phyloP scores from a whole-genome alignment of 768 basidiomycete species.

The Trichaptum fuscoviolaceum region DNA sequence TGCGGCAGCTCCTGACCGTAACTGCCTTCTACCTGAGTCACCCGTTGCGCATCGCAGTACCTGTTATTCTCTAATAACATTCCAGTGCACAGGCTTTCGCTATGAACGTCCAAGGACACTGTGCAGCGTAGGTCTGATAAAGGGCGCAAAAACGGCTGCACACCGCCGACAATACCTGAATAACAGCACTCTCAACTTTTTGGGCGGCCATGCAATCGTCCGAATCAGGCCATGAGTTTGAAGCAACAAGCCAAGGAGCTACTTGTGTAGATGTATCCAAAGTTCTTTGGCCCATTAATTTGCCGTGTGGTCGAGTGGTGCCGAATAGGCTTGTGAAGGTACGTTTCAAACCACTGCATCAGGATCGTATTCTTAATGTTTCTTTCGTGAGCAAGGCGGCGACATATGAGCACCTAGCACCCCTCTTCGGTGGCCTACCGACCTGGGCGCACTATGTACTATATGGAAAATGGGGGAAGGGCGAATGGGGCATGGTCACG shows the following conservation, averaged over 20 bases:
- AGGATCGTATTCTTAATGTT: neutral
- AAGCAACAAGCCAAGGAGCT: neutral
- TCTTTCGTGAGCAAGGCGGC: constrained; percentile 64
- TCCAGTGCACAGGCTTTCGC: neutral
- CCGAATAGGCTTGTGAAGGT: constrained; percentile 47
- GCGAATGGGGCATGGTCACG: constrained; percentile 83
- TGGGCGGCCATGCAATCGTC: too few species aligned
- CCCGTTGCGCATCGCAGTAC: neutral
- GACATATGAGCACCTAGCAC: constrained; percentile 80
- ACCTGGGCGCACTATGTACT: constrained; percentile 56
- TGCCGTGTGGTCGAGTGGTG: constrained; percentile 29
- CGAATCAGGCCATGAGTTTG: too few species aligned
- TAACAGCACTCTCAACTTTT: too few species aligned
- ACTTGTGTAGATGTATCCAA: neutral
- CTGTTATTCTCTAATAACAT: neutral
- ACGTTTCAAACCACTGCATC: constrained; percentile 8
- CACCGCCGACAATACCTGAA: too few species aligned
- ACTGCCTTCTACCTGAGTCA: too few species aligned
- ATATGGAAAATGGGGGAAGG: constrained; percentile 69
- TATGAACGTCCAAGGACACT: neutral
- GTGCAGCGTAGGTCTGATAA: too few species aligned
- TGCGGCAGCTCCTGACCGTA: too few species aligned
- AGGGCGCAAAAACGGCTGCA: too few species aligned
- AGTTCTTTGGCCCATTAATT: constrained; percentile 22
- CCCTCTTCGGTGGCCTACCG: constrained; percentile 64